Evolutionary conservation across 306 rosid species (phyloP), one percentile per base, ranked within the genome.

Genomic region (Pyrus betulifolia): DNA sequence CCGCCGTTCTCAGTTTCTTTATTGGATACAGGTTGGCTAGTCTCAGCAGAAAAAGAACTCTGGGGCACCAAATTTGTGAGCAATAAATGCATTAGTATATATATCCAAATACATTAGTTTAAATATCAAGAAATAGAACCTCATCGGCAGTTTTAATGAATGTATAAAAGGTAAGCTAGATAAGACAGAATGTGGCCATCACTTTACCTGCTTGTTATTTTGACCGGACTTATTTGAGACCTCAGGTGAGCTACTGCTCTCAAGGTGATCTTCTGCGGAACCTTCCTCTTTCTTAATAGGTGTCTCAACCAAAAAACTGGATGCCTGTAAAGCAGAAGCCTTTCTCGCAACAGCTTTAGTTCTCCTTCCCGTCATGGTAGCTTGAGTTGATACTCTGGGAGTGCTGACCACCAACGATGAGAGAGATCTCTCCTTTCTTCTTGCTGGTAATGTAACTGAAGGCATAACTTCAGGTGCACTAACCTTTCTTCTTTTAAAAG

Each of bases 371-470:
- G 96, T 89, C 85, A 84, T 59, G 40, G 91, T 74, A n/a, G 87
- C 84, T 75, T 88, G 91, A 35, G 88, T 59, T 28, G 97, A 84
- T 69, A 91, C 97, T 88, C 89, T 90, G 18, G 99, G 99, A 78
- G 97, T 88, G 86, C 79, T 87, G 75, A 95, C 95, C 79, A 90
- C 99, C 87, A 95, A 81, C 59, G 97, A 95, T 1, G 97, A 95
- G 69, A 95, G 97, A 30, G 97, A 95, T 82, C 97, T 90, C 79
- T 95, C 99, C 86, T 95, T 95, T 87, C 97, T 88, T 85, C 86
- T 90, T 27, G 87, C 89, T 5, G 98, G 97, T 51, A 89, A 55
- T 67, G 91, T 66, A 61, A 71, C 82, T 33, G 93, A 81, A 57
- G 89, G 70, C 64, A 49, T 81, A 81, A 80, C 76, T 85, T 90